Conservation (phyloP, 148 eudicot species). For the Bassia scoparia region DNA sequence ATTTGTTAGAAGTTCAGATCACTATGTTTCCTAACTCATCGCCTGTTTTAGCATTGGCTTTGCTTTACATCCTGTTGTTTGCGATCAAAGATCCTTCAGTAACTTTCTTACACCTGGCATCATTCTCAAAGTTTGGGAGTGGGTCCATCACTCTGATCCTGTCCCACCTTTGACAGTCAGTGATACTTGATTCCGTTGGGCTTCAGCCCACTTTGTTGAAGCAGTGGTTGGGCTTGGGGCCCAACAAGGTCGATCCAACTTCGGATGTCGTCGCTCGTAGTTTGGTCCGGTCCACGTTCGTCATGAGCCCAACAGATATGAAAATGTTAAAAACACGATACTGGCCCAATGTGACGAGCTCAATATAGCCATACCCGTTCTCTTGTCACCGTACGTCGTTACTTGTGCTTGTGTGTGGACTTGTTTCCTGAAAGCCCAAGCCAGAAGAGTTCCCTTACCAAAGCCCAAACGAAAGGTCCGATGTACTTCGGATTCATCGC, state of each 20-base stretch:
- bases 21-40: slow-evolving; percentile 38
- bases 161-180: slow-evolving; percentile 29
- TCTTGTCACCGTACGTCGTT: slow-evolving; percentile 41
- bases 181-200: slow-evolving; percentile 34
- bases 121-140: slow-evolving; percentile 17
- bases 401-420: slow-evolving; percentile 49
- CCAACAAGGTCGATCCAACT: background rate
- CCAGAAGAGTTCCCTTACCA: background rate
- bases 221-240: slow-evolving; percentile 15
- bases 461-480: slow-evolving; percentile 5
- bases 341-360: slow-evolving; percentile 22
- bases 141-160: background rate
- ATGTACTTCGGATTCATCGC: slow-evolving; percentile 45
- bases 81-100: slow-evolving; percentile 45
- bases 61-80: slow-evolving; percentile 34
- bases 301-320: slow-evolving; percentile 37
- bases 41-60: slow-evolving; percentile 45
- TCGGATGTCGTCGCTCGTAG: background rate
- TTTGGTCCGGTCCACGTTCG: slow-evolving; percentile 40
- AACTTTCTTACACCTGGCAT: slow-evolving; percentile 43
- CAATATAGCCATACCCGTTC: slow-evolving; percentile 24
- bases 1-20: slow-evolving; percentile 43
- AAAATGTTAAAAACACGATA: slow-evolving; percentile 30
- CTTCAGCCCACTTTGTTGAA: slow-evolving; percentile 25
- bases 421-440: slow-evolving; percentile 28